Percentiles rank a stretch among this genome's conserved stretches.
phyloP scores from a whole-genome alignment of 2,329 filamentous ascomycete genomes.

The Simplicillium aogashimaense region DNA sequence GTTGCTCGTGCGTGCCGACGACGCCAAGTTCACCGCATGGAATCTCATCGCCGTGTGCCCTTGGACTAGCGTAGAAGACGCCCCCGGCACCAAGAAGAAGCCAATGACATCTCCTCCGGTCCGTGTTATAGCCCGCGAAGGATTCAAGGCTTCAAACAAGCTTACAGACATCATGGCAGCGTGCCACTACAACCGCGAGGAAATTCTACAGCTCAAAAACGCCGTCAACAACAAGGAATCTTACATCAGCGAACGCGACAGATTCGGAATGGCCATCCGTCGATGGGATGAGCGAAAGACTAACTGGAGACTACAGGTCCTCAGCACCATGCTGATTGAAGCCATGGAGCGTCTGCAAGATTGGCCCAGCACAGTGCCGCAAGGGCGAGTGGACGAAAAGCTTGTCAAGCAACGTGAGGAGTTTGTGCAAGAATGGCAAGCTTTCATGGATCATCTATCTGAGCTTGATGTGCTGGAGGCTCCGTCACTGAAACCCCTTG shows the following conservation, averaged over 20 bases:
- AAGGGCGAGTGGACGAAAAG: background rate
- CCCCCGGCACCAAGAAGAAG: conserved; percentile 36
- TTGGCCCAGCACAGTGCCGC: conserved; percentile 14
- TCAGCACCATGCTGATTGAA: conserved; percentile 60
- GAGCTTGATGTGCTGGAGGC: conserved; percentile 47
- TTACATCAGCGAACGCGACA: conserved; percentile 45
- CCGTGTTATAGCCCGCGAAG: conserved; percentile 55
- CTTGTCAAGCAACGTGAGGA: conserved; percentile 28
- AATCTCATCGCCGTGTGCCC: conserved; percentile 64
- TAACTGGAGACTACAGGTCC: conserved; percentile 61
- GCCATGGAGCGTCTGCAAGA: conserved; percentile 30
- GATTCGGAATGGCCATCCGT: conserved; percentile 64
- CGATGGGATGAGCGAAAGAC: conserved; percentile 53
- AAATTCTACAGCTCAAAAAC: conserved; percentile 55
- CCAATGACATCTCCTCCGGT: conserved; percentile 37
- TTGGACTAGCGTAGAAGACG: conserved; percentile 47
- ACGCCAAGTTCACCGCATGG: conserved; percentile 68
- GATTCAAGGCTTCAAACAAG: conserved; percentile 72
- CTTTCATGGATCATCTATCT: conserved; percentile 44
- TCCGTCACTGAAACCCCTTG: conserved; percentile 47
- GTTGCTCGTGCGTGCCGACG: conserved; percentile 49
- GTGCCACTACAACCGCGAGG: conserved; percentile 49
- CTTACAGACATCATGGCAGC: conserved; percentile 57
- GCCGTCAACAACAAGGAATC: conserved; percentile 35
- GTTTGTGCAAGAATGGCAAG: conserved; percentile 40